Base-by-base conservation (phyloP, 441 rosid genomes). In the Erodium trifolium region DNA sequence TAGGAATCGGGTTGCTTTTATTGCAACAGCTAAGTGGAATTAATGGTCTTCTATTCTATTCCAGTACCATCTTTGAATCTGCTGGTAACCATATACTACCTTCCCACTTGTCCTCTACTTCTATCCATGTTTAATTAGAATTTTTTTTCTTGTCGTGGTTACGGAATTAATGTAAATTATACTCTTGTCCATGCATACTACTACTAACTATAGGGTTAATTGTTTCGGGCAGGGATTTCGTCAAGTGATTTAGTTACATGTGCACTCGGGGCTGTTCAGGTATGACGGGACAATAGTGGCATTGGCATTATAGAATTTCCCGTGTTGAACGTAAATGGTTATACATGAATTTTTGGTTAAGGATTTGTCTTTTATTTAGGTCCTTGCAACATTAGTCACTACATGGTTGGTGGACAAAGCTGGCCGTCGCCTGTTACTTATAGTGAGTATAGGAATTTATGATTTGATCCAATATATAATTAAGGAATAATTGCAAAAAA, bases 191-290 rank as follows among this genome's bases (percentile, higher is more conserved):
- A 31, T 31, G 3, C 34, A 31, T 31, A 31, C 34, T 31, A 31
- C 27, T 0, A 31, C 34, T 31, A 31, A 31, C 34, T 31, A 41
- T 41, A 11, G 47, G 47, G 68, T 69, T 2, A 75, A 63, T 71
- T 65, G 63, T 75, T 37, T 80, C 80, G 55, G 65, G 67, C 83
- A 95, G 99, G 99, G 72, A 78, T 95, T 78, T 72, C 85, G 67
- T 86, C 91, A 29, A 87, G 98, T 78, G 86, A 86, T 53, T 80
- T 77, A 51, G 99, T 96, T 29, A 92, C 99, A 37, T 80, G 83
- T 72, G 97, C 89, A 65, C 72, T 95, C 14, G 97, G 99, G 69
- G 95, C 88, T 73, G 17, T 92, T 78, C 99, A 92, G 94, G 99
- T 92, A 82, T 5, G n/a, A 53, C 64, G 8, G 63, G 63, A 16